These are phyloP conservation scores for Inosperma sp. DNA, from an alignment of 768 basidiomycete species.

Conservation along the genomic window DNA sequence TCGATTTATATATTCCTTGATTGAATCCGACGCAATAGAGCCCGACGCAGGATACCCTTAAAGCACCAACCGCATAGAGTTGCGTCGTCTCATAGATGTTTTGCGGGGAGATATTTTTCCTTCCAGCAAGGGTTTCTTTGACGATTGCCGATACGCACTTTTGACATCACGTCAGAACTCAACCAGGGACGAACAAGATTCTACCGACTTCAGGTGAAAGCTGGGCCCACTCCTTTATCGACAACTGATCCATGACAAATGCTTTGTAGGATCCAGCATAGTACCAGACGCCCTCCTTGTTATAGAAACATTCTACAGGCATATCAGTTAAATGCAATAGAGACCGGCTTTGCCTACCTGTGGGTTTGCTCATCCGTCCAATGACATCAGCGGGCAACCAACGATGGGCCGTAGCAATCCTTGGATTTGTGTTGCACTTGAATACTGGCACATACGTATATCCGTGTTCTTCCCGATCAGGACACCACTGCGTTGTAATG, in stretches of 20 bases:
- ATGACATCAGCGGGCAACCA: conserved; percentile 66
- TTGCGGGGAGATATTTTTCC: conserved; percentile 75
- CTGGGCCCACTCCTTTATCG: conserved; percentile 62
- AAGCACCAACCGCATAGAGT: conserved; percentile 66
- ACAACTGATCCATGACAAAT: conserved; percentile 61
- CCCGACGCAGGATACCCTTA: conserved; percentile 68
- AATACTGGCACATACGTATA: conserved; percentile 69
- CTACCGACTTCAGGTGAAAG: conserved; percentile 54
- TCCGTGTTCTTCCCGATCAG: conserved; percentile 78
- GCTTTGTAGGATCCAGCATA: conserved; percentile 76
- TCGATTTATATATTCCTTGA: conserved; percentile 54
- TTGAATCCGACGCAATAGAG: conserved; percentile 78
- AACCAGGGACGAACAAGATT: too few relatives aligned
- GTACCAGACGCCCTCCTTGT: conserved; percentile 77
- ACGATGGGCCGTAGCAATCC: conserved; percentile 69
- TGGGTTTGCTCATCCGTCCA: conserved; percentile 54
- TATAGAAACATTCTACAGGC: conserved; percentile 69
- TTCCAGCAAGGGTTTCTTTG: conserved; percentile 64
- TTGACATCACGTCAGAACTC: conserved; percentile 6
- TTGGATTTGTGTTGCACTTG: conserved; percentile 77
- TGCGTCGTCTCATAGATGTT: conserved; percentile 71
- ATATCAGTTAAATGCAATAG: neutral
- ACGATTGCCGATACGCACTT: conserved; percentile 64
- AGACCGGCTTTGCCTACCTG: conserved; percentile 39
- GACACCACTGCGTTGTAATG: conserved; percentile 70